These are phyloP conservation scores for Monosporascus sp. DNA, from an alignment of 2,329 filamentous ascomycete genomes.

Conservation along the genomic window DNA sequence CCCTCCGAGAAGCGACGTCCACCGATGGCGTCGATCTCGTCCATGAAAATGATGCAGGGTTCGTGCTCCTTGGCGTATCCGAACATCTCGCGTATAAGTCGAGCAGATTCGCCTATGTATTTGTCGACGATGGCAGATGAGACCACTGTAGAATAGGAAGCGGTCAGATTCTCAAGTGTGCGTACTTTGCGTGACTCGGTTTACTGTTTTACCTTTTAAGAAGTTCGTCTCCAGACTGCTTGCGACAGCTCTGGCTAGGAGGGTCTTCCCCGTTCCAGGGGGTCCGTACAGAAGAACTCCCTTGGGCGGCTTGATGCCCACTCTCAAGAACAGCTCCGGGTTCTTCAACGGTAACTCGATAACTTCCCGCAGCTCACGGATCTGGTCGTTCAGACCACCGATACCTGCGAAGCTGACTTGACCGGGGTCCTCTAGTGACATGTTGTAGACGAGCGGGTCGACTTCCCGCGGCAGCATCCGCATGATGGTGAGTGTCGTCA, in stretches of 20 bases:
- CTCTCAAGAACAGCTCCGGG: constrained; percentile 91
- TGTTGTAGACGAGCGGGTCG: constrained; percentile 98
- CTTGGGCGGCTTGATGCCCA: constrained; percentile 98
- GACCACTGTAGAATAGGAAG: constrained; percentile 58
- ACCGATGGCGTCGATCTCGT: constrained; percentile 98
- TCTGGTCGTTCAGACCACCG: constrained; percentile 96
- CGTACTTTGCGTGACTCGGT: not conserved
- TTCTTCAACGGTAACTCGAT: constrained; percentile 98
- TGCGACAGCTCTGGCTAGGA: constrained; percentile 89
- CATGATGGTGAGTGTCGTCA: constrained; percentile 99
- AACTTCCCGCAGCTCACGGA: constrained; percentile 92
- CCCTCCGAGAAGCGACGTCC: constrained; percentile 95
- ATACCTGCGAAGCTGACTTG: constrained; percentile 98
- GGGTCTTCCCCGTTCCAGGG: constrained; percentile 93
- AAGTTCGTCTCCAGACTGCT: constrained; percentile 98
- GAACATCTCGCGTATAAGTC: constrained; percentile 98
- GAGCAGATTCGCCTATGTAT: constrained; percentile 97
- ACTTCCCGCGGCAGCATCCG: constrained; percentile 98
- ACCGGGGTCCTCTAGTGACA: constrained; percentile 96
- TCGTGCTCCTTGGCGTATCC: constrained; percentile 99
- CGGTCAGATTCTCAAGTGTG: constrained; percentile 3
- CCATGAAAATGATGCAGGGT: constrained; percentile 99
- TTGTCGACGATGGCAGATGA: constrained; percentile 99
- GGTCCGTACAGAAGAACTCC: constrained; percentile 94
- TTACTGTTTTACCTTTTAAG: constrained; percentile 66